Evolutionary conservation across 2,329 filamentous ascomycete species (phyloP).

Genomic region (Hypoxylon sp.): DNA sequence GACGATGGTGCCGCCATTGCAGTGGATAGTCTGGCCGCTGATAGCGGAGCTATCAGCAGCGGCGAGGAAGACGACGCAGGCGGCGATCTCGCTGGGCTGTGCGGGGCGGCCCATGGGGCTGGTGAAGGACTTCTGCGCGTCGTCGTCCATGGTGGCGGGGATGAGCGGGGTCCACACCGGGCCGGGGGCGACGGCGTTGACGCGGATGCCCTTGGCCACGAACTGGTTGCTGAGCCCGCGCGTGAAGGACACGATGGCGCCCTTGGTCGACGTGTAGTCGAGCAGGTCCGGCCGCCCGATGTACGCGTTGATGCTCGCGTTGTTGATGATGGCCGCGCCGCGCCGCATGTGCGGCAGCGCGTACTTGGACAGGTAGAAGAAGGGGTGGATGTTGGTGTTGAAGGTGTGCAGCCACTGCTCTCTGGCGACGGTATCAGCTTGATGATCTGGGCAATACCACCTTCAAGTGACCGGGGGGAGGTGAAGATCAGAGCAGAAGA

Average conservation of each 20-base stretch:
- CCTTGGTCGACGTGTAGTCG: slow-evolving; percentile 83
- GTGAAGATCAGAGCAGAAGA: background rate
- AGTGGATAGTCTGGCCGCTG: slow-evolving; percentile 71
- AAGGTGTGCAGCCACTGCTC: slow-evolving; percentile 84
- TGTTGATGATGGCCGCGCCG: slow-evolving; percentile 85
- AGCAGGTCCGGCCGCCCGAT: slow-evolving; percentile 80
- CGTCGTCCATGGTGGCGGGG: slow-evolving; percentile 73
- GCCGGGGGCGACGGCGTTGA: slow-evolving; percentile 71
- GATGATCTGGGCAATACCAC: background rate
- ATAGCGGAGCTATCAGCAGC: slow-evolving; percentile 77
- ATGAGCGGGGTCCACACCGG: slow-evolving; percentile 83
- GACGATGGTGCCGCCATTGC: slow-evolving; percentile 59
- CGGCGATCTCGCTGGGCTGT: slow-evolving; percentile 83
- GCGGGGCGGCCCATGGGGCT: slow-evolving; percentile 79
- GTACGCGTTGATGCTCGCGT: slow-evolving; percentile 84
- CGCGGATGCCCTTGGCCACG: slow-evolving; percentile 70
- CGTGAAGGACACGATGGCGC: slow-evolving; percentile 81
- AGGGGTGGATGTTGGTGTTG: slow-evolving; percentile 82
- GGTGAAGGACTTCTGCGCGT: slow-evolving; percentile 75
- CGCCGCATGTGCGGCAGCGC: slow-evolving; percentile 74
- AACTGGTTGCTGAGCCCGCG: slow-evolving; percentile 80
- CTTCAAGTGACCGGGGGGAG: background rate
- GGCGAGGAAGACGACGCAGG: slow-evolving; percentile 82
- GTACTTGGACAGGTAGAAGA: slow-evolving; percentile 84
- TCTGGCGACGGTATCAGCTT: slow-evolving; percentile 48